These are phyloP conservation scores for Malania oleifera DNA, from an alignment of 164 flowering plant genomes.

Conservation along the genomic window DNA sequence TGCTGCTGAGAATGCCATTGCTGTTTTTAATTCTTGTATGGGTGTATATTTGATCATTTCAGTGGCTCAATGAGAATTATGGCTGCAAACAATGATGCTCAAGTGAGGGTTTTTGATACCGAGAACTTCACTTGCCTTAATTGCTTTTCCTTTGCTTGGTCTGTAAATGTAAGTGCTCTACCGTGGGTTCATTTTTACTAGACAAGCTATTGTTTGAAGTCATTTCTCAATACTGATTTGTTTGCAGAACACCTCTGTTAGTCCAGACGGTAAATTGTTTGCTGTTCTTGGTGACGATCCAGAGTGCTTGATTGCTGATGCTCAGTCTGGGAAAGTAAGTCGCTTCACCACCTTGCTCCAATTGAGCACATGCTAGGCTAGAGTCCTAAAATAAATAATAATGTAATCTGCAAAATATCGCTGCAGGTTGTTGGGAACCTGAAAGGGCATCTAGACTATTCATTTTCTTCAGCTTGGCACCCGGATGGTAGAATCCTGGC, in stretches of 20 bases:
- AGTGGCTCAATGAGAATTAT: conserved; percentile 67
- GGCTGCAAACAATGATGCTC: conserved; percentile 81
- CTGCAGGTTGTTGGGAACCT: conserved; percentile 46
- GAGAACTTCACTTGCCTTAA: conserved; percentile 45
- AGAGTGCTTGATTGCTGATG: conserved; percentile 73
- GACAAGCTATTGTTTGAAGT: not conserved
- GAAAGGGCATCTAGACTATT: conserved; percentile 82
- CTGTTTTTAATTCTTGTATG: no score
- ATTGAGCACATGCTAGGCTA: no score
- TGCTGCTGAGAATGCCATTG: no score
- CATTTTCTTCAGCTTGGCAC: conserved; percentile 95
- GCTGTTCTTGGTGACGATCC: conserved; percentile 85
- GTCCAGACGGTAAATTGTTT: conserved; percentile 76
- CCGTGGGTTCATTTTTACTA: not conserved
- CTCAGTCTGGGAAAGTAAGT: conserved; percentile 70
- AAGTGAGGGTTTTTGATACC: conserved; percentile 63
- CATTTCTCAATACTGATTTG: not conserved
- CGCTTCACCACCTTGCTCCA: not conserved
- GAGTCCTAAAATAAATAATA: not conserved
- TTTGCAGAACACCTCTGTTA: conserved; percentile 67
- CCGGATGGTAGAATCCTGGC: conserved; percentile 80
- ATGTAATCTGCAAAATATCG: not conserved
- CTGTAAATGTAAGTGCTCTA: conserved; percentile 69
- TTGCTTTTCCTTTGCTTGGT: conserved; percentile 62
- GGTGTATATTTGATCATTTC: conserved; percentile 11